These are phyloP conservation scores for Psidium guajava DNA, from an alignment of 345 rosid species.

Conservation along the genomic window DNA sequence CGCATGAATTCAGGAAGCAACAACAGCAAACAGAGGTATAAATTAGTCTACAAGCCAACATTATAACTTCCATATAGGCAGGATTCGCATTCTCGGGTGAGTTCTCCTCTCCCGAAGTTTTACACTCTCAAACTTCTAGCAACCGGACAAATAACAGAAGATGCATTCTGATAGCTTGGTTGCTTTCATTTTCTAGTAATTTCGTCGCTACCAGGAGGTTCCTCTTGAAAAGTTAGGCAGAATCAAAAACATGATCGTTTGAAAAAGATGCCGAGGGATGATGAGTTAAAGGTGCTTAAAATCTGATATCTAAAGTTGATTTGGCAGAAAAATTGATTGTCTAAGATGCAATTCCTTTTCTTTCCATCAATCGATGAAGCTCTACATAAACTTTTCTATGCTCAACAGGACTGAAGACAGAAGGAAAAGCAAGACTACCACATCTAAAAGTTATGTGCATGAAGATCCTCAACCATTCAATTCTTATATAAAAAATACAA, in stretches of 20 bases:
- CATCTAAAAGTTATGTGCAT: neutral
- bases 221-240: neutral
- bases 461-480: neutral
- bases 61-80: neutral
- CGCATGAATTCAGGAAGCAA: neutral
- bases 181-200: neutral
- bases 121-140: neutral
- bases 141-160: neutral
- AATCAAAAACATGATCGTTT: neutral
- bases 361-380: neutral
- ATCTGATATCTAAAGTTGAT: neutral
- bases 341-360: neutral
- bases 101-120: neutral
- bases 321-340: neutral
- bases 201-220: neutral
- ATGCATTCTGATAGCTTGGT: neutral
- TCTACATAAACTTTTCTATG: neutral
- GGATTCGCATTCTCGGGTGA: neutral
- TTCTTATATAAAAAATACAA: neutral
- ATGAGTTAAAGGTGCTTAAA: neutral
- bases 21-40: neutral
- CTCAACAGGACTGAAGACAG: neutral
- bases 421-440: neutral
- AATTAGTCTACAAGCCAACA: neutral
- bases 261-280: neutral